Conservation (phyloP, 495 filamentous ascomycete species). For the Aspergillus saccharolyticus region DNA sequence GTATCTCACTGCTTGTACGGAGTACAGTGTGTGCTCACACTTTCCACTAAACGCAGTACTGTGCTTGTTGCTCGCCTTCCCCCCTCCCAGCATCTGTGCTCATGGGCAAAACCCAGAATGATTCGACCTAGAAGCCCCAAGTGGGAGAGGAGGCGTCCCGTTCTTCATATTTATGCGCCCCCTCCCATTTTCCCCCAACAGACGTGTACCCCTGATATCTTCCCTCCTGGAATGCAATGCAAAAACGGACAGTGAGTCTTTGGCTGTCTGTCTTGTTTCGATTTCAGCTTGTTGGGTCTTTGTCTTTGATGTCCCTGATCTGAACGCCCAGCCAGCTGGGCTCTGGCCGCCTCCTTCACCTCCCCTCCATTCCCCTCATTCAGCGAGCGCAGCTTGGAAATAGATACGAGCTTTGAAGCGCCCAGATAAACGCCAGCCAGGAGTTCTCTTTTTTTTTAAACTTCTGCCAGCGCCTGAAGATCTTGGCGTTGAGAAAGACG, state of each 20-base stretch:
- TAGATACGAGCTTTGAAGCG: background rate
- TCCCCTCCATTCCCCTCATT: no score
- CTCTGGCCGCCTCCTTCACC: constrained; percentile 28
- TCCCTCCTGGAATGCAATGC: constrained; percentile 10
- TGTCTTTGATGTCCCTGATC: constrained; percentile 26
- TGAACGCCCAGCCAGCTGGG: constrained; percentile 40
- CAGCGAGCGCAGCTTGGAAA: background rate
- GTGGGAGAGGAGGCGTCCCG: background rate
- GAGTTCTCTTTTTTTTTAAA: background rate
- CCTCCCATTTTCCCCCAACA: constrained; percentile 6
- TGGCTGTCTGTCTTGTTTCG: constrained; percentile 7
- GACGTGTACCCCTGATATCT: background rate
- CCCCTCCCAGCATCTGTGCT: constrained; percentile 26
- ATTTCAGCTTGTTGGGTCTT: constrained; percentile 18
- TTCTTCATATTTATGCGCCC: constrained; percentile 17
- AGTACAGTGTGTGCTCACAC: no score
- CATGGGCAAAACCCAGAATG: constrained; percentile 21
- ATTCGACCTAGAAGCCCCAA: constrained; percentile 1
- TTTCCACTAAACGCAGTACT: no score
- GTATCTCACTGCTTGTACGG: no score
- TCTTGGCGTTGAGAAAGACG: background rate
- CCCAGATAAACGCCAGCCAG: no score
- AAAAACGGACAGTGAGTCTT: no score
- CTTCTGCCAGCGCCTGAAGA: constrained; percentile 1
- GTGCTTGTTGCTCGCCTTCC: constrained; percentile 14